Evolutionary conservation across 768 basidiomycete genomes (phyloP), one percentile per base, ranked within the genome.

Genomic region (Mycena galopus): DNA sequence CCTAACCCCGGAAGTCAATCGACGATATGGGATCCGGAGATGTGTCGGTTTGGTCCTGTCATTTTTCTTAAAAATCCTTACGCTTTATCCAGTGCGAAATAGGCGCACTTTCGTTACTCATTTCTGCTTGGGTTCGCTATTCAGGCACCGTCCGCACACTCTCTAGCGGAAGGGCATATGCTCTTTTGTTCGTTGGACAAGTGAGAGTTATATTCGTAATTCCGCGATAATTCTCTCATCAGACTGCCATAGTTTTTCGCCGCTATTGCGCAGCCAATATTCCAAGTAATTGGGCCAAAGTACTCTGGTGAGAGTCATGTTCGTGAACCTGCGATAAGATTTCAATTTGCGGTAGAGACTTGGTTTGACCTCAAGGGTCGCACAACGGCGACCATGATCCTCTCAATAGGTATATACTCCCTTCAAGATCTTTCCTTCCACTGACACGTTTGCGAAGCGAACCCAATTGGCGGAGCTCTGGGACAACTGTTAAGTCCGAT

Each of bases 341-440:
- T n/a, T n/a, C n/a, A n/a, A n/a, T n/a, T n/a, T n/a, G n/a, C n/a
- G n/a, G n/a, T n/a, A 0, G 93, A 96, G 78, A 88, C 82, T 35
- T 96, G 95, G 95, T 96, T 96, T 76, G 90, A 93, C 71, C 81
- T 95, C 57, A 84, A 88, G 69, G 90, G 92, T 17, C 86, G 95
- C 50, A 95, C 93, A 3, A 95, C 94, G 0, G 93, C 93, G 16
- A 96, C 88, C 1, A 90, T 89, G 88, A 77, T 88, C 23, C 76
- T 89, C 33, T 86, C 88, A 9, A 88, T 90, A 53, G 83, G 89
- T 88, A 21, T 25, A 33, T 59, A 21, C 0, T 67, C n/a, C 33
- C 44, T 50, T 39, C n/a, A 19, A n/a, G 25, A 19, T n/a, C 50
- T n/a, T 53, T 55, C 25, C 33, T 33, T 58, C 50, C 8, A 32